Evolutionary conservation across 1,284 basidiomycete species (phyloP), one percentile per base, ranked within the genome.

Genomic region (Leccinum angustisporum): DNA sequence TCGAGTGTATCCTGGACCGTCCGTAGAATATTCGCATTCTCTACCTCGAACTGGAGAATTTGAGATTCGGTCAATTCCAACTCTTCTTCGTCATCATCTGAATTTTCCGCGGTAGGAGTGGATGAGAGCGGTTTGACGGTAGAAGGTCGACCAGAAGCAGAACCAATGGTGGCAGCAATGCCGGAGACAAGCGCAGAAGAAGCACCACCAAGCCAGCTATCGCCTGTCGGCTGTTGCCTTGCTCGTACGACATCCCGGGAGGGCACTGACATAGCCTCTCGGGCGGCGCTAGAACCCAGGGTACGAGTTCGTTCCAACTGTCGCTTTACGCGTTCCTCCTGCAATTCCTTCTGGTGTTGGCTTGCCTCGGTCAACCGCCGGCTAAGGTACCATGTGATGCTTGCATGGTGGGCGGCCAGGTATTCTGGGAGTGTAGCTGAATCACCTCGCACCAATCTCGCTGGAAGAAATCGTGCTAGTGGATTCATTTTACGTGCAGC

Each of bases 1-100:
- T 88, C 90, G 27, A 97, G 80, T 14, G 91, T 92, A 67, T 92
- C 86, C 72, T 95, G 91, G 31, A 93, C 90, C 52, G 84, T 84
- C 66, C 88, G 87, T 59, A 97, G 77, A 59, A 97, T 88, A 64
- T 86, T 86, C 34, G 92, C 91, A 67, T 96, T 95, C 75, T 97
- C 94, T 21, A 85, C 81, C 76, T 97, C 95, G 69, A 97, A 97
- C 74, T 94, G 91, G 68, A 92, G 86, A 59, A 96, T 94, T 73
- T 97, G 94, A 11, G 90, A 92, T 52, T 86, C 81, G 0, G 90
- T 86, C 11, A 95, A 79, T 70, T 92, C 89, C 36, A 91, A 77
- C 65, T 91, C 89, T 61, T 90, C 88, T 53, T 90, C 86, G 58
- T 90, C 88, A 14, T 75, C 87, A 65, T 87, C 83, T 25, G 78